Conservation (phyloP, 1,284 basidiomycete genomes). For the Stereum hirsutum region DNA sequence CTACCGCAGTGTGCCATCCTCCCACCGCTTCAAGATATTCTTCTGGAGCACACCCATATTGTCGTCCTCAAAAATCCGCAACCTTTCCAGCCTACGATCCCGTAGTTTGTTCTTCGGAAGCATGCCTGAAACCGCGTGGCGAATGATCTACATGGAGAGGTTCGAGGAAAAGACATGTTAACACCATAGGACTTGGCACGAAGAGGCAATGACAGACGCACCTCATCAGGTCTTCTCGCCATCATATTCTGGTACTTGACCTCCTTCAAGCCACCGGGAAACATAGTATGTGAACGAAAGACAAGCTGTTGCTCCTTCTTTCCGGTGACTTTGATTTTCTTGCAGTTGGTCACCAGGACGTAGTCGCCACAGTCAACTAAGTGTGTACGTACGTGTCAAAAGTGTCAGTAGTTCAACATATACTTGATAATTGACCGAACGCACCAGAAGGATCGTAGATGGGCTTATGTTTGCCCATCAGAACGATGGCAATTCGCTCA, state of each 20-base stretch:
- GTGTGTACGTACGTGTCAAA: constrained; percentile 1
- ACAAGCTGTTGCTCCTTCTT: constrained; percentile 83
- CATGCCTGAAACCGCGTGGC: constrained; percentile 95
- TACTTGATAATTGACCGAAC: constrained; percentile 17
- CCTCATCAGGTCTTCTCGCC: constrained; percentile 85
- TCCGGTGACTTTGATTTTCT: constrained; percentile 82
- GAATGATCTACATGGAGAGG: constrained; percentile 64
- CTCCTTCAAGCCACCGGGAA: constrained; percentile 90
- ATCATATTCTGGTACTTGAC: constrained; percentile 79
- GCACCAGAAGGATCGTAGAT: constrained; percentile 87
- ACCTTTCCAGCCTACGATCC: constrained; percentile 73
- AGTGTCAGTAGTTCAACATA: not conserved
- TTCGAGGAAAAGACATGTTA: constrained; percentile 4
- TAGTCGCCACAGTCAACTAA: constrained; percentile 95
- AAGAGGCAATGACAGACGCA: constrained; percentile 39
- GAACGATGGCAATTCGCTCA: constrained; percentile 85
- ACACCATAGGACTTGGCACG: not conserved
- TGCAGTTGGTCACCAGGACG: constrained; percentile 90
- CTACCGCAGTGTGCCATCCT: constrained; percentile 51
- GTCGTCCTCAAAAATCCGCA: constrained; percentile 78
- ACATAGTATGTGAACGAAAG: constrained; percentile 90
- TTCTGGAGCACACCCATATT: constrained; percentile 61
- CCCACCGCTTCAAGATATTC: constrained; percentile 69
- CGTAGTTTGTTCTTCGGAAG: constrained; percentile 93
- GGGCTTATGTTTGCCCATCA: constrained; percentile 99